These are phyloP conservation scores for Ophiostoma perfectum DNA, from an alignment of 2,329 filamentous ascomycete species.

Conservation along the genomic window DNA sequence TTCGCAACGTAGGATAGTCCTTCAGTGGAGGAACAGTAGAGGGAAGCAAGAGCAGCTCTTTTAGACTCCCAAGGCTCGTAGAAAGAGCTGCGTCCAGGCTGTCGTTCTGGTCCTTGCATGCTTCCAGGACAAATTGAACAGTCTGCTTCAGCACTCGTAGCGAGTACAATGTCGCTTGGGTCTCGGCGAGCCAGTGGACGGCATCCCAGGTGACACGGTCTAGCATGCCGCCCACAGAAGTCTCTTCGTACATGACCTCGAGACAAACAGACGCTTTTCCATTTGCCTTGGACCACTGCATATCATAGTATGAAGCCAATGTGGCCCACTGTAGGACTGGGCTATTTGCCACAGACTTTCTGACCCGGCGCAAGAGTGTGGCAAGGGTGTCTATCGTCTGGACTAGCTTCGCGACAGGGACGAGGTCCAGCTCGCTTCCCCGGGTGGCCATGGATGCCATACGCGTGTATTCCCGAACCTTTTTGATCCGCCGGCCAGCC, in stretches of 20 bases:
- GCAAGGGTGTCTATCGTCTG: conserved; percentile 29
- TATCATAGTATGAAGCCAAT: conserved; percentile 37
- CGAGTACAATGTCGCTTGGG: conserved; percentile 58
- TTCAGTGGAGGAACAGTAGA: conserved; percentile 17
- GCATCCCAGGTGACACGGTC: conserved; percentile 48
- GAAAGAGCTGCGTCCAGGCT: not conserved
- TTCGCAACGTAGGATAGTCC: conserved; percentile 23
- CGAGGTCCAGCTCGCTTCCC: conserved; percentile 34
- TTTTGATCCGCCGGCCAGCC: conserved; percentile 19
- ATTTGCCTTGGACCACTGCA: conserved; percentile 32
- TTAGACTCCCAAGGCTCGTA: not conserved
- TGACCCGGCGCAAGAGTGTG: conserved; percentile 15
- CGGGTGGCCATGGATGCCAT: conserved; percentile 31
- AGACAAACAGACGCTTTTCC: conserved; percentile 33
- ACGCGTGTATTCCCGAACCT: conserved; percentile 38
- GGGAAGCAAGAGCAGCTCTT: conserved; percentile 7
- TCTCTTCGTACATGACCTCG: conserved; percentile 31
- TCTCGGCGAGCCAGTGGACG: conserved; percentile 56
- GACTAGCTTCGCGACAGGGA: conserved; percentile 12
- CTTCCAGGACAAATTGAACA: conserved; percentile 33
- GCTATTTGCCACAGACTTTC: conserved; percentile 10
- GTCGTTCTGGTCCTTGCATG: not conserved
- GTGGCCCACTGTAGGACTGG: conserved; percentile 33
- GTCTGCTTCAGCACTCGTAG: conserved; percentile 52
- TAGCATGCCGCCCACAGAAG: conserved; percentile 30